phyloP scores from a whole-genome alignment of 805 yeast species.

The Komagataella ulmi region DNA sequence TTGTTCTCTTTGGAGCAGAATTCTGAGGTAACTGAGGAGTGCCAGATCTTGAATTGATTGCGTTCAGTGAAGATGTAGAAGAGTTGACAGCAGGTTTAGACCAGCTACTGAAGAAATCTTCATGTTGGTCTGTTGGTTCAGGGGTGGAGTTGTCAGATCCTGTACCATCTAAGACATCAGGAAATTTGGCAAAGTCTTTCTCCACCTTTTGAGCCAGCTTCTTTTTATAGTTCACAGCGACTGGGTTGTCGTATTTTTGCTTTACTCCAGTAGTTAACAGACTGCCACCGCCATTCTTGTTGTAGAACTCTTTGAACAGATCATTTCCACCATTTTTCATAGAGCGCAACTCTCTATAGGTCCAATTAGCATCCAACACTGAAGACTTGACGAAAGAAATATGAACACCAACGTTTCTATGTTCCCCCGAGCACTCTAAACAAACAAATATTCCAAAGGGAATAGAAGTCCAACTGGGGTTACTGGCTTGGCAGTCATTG shows the following conservation, averaged over 20 bases:
- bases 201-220: constrained; percentile 60
- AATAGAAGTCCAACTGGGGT: constrained; percentile 97
- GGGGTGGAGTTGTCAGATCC: constrained; percentile 18
- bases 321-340: constrained; percentile 93
- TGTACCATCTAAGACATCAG: constrained; percentile 61
- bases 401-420: constrained; percentile 92
- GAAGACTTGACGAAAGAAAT: constrained; percentile 90
- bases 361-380: constrained; percentile 82
- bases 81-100: constrained; percentile 53
- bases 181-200: constrained; percentile 56
- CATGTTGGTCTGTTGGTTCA: constrained; percentile 31
- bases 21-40: constrained; percentile 17
- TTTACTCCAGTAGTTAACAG: constrained; percentile 54
- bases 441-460: constrained; percentile 91
- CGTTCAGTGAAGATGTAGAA: constrained; percentile 29
- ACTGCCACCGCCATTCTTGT: constrained; percentile 76
- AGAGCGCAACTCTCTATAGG: constrained; percentile 75
- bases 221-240: constrained; percentile 71
- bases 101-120: constrained; percentile 89
- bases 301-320: constrained; percentile 68
- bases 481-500: constrained; percentile 87
- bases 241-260: constrained; percentile 67
- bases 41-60: constrained; percentile 11
- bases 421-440: constrained; percentile 90
- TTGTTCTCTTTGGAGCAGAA: constrained; percentile 12